phyloP scores from a whole-genome alignment of 2,329 filamentous ascomycete genomes.

The Bipolaris zeicola region DNA sequence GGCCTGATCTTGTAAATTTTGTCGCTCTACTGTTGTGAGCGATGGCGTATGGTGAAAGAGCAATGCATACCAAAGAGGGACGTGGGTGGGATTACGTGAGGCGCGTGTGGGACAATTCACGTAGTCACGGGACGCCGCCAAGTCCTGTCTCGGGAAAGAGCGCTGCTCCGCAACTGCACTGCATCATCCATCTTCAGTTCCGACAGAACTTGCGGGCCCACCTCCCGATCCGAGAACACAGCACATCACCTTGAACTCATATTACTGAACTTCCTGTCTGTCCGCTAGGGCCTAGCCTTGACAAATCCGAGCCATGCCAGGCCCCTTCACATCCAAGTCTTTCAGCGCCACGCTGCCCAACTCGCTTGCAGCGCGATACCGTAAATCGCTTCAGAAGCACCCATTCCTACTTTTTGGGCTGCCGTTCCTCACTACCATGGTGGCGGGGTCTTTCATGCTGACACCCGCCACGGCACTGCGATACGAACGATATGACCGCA shows the following conservation, averaged over 20 bases:
- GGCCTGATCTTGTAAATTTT: not conserved
- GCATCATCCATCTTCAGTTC: slow-evolving; percentile 10
- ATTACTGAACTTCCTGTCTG: not conserved
- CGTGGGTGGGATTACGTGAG: slow-evolving; percentile 11
- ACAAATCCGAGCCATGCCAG: slow-evolving; percentile 42
- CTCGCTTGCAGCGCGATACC: slow-evolving; percentile 77
- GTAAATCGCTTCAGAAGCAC: slow-evolving; percentile 72
- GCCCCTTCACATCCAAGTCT: slow-evolving; percentile 67
- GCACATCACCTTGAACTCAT: not conserved
- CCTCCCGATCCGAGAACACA: not conserved
- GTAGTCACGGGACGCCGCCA: slow-evolving; percentile 33
- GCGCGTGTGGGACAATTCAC: slow-evolving; percentile 25
- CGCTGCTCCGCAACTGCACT: slow-evolving; percentile 12
- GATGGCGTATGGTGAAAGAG: not conserved
- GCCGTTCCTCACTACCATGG: slow-evolving; percentile 87
- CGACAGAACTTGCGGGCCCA: not conserved
- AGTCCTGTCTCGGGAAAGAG: slow-evolving; percentile 20
- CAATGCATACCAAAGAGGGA: not conserved
- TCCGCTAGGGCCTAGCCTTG: not conserved
- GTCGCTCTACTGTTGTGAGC: not conserved
- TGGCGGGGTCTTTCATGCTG: slow-evolving; percentile 90
- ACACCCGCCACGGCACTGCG: slow-evolving; percentile 92
- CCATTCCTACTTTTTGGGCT: slow-evolving; percentile 94
- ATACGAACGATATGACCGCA: slow-evolving; percentile 91
- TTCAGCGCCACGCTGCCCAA: slow-evolving; percentile 62